Base-by-base conservation (phyloP, 768 basidiomycete species). In the Tylopilus sp. region DNA sequence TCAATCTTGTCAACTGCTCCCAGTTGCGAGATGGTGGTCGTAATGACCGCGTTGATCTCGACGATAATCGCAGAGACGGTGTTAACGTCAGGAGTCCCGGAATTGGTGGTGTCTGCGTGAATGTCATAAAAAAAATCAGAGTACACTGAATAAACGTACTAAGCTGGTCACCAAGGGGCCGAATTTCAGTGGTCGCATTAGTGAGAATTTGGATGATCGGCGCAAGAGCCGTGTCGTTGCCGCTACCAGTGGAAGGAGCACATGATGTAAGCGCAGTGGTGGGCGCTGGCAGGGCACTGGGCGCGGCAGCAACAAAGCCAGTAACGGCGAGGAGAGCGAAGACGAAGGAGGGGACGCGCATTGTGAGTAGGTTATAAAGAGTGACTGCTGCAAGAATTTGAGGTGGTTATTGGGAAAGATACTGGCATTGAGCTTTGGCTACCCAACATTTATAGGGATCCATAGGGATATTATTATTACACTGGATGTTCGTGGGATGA, bases 381-480 rank as follows among this genome's bases (percentile, higher is more conserved):
- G 52, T 26, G 59, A 59, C 53, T 54, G 53, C 48, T 13, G 34
- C 8, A 31, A 22, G 14, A 29, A 22, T 25, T 14, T 21, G 37
- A 5, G 4, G 22, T 22, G 11, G 24, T 7, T 11, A 3, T 26
- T 22, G 26, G 25, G 53, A 46, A 9, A 21, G n/a, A 14, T 21
- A 42, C 48, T 54, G 29, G 22, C 0, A 16, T 28, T 16, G 0
- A 12, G 2, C 0, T 11, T 22, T 31, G 19, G 25, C 34, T 0
- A 5, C 13, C 28, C 45, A 24, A 25, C 6, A 14, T 52, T 58
- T 58, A 53, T 58, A 58, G 21, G n/a, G 17, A 6, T 31, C 31
- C 12, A 13, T 10, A 14, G 31, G n/a, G n/a, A n/a, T n/a, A 31
- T 31, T 12, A 4, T 31, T 31, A 31, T 13, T 13, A n/a, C n/a